These are phyloP conservation scores for Hordeum vulgare DNA, from an alignment of 176 grass and related monocot genomes.

Conservation along the genomic window MorexV3_pseudomolecules_assembly NC_058519.1:626698513-626699012, in stretches of 20 bases:
- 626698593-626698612: conserved; percentile 77
- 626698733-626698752: conserved; percentile 82
- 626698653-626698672: conserved; percentile 57
- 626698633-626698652: conserved; percentile 63
- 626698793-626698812: conserved; percentile 21
- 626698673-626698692: conserved; percentile 66
- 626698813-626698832: not conserved
- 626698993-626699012: not conserved
- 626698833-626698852: not conserved
- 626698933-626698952: not conserved
- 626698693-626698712: conserved; percentile 81
- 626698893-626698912: not conserved
- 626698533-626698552: conserved; percentile 87
- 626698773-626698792: conserved; percentile 38
- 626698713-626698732: conserved; percentile 81
- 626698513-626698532: conserved; percentile 67
- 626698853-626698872: conserved; percentile 8
- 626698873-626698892: not conserved
- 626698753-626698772: conserved; percentile 92
- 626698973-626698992: not conserved
- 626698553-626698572: conserved; percentile 86
- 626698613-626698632: conserved; percentile 50
- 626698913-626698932: not conserved
- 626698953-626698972: not conserved
- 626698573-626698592: conserved; percentile 95